Evolutionary conservation across 1,139 yeast species (phyloP), one percentile per base, ranked within the genome.

Genomic region (Kurtzmaniella natalensis): DNA sequence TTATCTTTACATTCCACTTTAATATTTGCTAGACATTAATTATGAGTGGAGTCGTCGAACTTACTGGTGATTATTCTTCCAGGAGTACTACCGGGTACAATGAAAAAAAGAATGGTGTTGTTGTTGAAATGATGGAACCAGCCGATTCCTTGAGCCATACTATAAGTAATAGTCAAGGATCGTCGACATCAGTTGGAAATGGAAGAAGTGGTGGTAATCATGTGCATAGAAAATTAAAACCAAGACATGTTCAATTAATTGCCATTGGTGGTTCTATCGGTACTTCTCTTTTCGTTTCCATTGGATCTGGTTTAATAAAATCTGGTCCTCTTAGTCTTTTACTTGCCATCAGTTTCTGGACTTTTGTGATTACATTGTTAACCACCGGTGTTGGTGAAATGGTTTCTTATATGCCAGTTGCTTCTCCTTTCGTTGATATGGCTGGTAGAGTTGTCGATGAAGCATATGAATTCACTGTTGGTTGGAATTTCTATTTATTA

Each of bases 401-500:
- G 94, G 92, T 84, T 18, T 79, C 83, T 13, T 83, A 76, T 47
- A 57, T 81, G 43, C 95, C 95, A 0, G 70, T 83, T 7, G 69
- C 79, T 31, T 83, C 94, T 1, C 78, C 78, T 1, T 73, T 72
- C 43, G 61, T 71, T 41, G 61, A 67, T 28, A 68, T 73, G 72
- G 74, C 78, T 1, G 78, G 77, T 14, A 53, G 78, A 36, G 70
- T 66, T 42, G 71, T 72, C 23, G 79, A 73, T 57, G 85, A 81
- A 38, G 81, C 94, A 0, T 66, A 81, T 40, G 92, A 85, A 47
- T 77, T 81, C 42, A 81, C 82, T 62, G 80, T 84, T 6, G 83
- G 88, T n/a, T 80, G 86, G 76, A 85, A 85, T 56, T 85, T 82
- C 50, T 84, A 85, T 78, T 64, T 84, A 40, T 67, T 84, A 57